A percentile compares a stretch with the other conserved stretches of the same genome.
These are phyloP conservation scores for Bidens hawaiensis DNA, from an alignment of 140 eudicot species.

Conservation along the genomic window DNA sequence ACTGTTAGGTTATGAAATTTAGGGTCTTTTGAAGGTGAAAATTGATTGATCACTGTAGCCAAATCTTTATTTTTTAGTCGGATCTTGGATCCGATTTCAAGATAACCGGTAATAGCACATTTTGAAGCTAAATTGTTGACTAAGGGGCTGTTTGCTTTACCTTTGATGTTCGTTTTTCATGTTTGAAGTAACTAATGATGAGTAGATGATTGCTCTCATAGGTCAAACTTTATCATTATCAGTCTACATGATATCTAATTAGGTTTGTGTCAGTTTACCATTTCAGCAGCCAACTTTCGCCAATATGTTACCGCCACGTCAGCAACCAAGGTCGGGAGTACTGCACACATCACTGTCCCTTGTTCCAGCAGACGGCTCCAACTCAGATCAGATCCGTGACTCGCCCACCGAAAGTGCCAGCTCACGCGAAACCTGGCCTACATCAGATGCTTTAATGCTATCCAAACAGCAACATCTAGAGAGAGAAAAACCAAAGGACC, in stretches of 20 bases:
- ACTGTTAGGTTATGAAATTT: not conserved
- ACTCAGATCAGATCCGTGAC: slow-evolving; percentile 13
- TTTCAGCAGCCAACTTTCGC: slow-evolving; percentile 36
- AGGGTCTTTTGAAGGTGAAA: slow-evolving; percentile 2
- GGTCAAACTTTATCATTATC: not conserved
- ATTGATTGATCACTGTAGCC: slow-evolving; percentile 1
- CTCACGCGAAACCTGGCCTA: slow-evolving; percentile 93
- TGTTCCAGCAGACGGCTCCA: no score
- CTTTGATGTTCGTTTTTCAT: no score
- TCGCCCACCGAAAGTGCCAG: slow-evolving; percentile 98
- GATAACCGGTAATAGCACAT: not conserved
- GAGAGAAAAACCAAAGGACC: slow-evolving; percentile 45
- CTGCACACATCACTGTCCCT: no score
- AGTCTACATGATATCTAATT: slow-evolving; percentile 15
- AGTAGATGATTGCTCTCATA: not conserved
- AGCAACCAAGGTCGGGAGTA: slow-evolving; percentile 51
- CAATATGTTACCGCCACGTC: slow-evolving; percentile 80
- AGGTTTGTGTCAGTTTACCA: slow-evolving; percentile 36
- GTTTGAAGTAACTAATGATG: not conserved
- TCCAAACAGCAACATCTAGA: slow-evolving; percentile 57
- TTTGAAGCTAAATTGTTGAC: not conserved
- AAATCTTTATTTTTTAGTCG: no score
- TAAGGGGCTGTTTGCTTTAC: not conserved
- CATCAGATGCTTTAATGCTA: slow-evolving; percentile 51
- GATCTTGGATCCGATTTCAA: not conserved